These are phyloP conservation scores for Pharus latifolius DNA, from an alignment of 176 grass and related monocot species.

Conservation along the genomic window DNA sequence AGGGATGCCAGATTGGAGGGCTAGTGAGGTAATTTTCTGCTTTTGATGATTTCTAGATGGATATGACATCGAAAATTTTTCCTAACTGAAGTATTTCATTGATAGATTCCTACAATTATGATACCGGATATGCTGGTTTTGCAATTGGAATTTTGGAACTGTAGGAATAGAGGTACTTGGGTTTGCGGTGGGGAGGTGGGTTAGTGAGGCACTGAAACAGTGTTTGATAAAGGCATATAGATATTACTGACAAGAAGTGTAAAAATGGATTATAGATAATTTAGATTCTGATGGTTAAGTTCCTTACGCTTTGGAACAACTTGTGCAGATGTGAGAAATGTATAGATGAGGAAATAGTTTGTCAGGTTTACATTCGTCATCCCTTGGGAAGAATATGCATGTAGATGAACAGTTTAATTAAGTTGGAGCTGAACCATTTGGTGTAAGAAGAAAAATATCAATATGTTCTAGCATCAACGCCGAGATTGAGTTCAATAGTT, in stretches of 20 bases:
- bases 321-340: not conserved
- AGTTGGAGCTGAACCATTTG: not conserved
- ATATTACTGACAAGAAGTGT: not conserved
- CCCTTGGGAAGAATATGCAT: not conserved
- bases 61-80: not conserved
- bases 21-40: slow-evolving; percentile 31
- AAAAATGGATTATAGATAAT: not conserved
- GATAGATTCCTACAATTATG: not conserved
- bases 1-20: slow-evolving; percentile 60
- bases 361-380: not conserved
- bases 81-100: not conserved
- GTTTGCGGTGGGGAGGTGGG: not conserved
- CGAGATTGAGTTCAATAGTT: not conserved
- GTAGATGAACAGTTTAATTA: too few relatives aligned
- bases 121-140: not conserved
- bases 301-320: not conserved
- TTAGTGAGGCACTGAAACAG: not conserved
- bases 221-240: not conserved
- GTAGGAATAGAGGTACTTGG: not conserved
- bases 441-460: not conserved
- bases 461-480: not conserved
- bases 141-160: not conserved
- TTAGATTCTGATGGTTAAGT: not conserved
- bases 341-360: not conserved
- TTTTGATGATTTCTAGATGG: slow-evolving; percentile 8